Evolutionary conservation across 2,329 filamentous ascomycete genomes (phyloP), one percentile per base, ranked within the genome.

Genomic region (Trichoderma arundinaceum): DNA sequence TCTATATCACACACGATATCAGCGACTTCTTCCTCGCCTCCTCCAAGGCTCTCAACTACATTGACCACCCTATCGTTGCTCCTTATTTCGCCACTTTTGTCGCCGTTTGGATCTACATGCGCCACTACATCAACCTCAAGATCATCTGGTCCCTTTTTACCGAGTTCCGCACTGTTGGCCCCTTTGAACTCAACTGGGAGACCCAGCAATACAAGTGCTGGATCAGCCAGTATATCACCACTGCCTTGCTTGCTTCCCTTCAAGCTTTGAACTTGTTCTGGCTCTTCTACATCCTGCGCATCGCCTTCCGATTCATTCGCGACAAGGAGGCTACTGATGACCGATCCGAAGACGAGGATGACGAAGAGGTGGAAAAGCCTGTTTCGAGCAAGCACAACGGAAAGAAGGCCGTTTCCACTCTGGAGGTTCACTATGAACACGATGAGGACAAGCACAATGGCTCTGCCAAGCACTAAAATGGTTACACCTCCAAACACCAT

Each of bases 21-120:
- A 93, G 90, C 67, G 94, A 97, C 77, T 97, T 97, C 80, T 97
- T 97, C 86, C 85, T 97, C 51, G 94, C 94, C 43, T 95, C 92
- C 1, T 96, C 92, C 68, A 97, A 97, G 81, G 87, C 89, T 5
- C 86, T 97, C 72, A 96, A 97, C 81, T 97, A 98, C 80, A 81
- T 97, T 71, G 91, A 96, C 75, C 88, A 89, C 64, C 81, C 85
- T 66, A 81, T 96, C 52, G 91, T 92, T n/a, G 88, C 84, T 0
- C 92, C 92, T 15, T 97, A 94, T 81, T 97, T 95, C 79, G 87
- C 86, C 74, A 70, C 90, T 71, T 97, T 97, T 81, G 90, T 96
- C 77, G 81, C 81, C 69, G 83, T 90, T 67, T 98, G 94, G 94
- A 88, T 92, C 74, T 97, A 98, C 81, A 82, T 94, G 69, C 92